Evolutionary conservation across 768 basidiomycete genomes (phyloP), one percentile per base, ranked within the genome.

Genomic region (Termitomyces sp.): DNA sequence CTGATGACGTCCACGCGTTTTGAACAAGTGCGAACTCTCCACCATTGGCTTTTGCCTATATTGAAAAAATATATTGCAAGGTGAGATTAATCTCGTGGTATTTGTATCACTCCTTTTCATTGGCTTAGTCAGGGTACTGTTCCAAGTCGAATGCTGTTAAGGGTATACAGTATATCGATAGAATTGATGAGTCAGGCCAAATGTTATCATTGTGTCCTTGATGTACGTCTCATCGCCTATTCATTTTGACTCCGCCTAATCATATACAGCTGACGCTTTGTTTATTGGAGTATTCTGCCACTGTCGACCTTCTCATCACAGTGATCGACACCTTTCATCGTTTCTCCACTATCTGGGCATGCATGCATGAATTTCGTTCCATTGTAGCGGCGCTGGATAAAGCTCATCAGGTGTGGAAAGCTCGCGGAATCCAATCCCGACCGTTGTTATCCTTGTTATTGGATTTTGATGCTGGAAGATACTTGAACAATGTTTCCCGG

Each of bases 301-400:
- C 81, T 34, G 68, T 73, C 0, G 82, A 86, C 21, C 71, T 84
- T 7, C 74, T 91, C 27, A 75, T 77, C 4, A 80, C 82, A 0
- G 79, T 89, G 1, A 78, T 91, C n/a, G 84, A 88, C 60, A 84
- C 84, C 5, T 75, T 93, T n/a, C 80, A 83, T 58, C 83, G 87
- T 7, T 86, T 87, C 63, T 78, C 82, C 11, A 79, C 82, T 21
- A 84, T 92, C 47, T 93, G 90, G 90, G 81, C 82, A 12, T 89
- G 87, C 58, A 89, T 92, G 85, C 79, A 89, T 63, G 79, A 47
- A 45, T n/a, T 58, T 72, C 11, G 80, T 81, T 59, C 65, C 0
- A 84, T 92, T 52, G 77, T 85, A 2, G 70, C 73, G 7, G 80
- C 86, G 0, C 78, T 93, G 23, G 83, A 84, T 63, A 69, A 76